phyloP scores from a whole-genome alignment of 2,329 filamentous ascomycete genomes.

The Hypoxylon sp. region DNA sequence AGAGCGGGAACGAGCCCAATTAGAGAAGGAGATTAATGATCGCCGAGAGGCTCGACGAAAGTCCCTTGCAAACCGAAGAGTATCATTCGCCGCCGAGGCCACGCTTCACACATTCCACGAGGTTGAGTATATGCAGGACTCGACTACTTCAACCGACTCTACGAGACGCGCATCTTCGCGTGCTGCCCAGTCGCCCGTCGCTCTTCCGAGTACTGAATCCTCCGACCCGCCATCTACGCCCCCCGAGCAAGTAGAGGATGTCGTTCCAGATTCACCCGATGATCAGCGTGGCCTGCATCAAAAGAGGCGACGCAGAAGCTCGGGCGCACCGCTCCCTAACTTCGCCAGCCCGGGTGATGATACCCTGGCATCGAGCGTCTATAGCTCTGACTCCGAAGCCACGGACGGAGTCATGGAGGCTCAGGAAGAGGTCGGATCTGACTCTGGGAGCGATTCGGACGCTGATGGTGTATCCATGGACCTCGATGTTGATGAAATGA shows the following conservation, averaged over 20 bases:
- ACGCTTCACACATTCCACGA: conserved; percentile 98
- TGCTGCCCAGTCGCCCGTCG: conserved; percentile 44
- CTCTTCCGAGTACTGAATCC: conserved; percentile 51
- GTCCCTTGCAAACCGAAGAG: conserved; percentile 88
- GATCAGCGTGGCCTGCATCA: conserved; percentile 71
- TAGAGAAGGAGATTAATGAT: conserved; percentile 70
- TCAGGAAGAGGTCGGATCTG: conserved; percentile 58
- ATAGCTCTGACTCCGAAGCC: conserved; percentile 71
- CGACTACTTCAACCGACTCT: conserved; percentile 80
- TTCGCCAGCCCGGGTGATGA: conserved; percentile 72
- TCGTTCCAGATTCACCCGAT: conserved; percentile 66
- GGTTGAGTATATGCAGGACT: conserved; percentile 86
- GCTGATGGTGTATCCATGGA: conserved; percentile 81
- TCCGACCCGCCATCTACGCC: conserved; percentile 68
- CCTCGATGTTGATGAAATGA: conserved; percentile 80
- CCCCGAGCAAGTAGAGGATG: conserved; percentile 66
- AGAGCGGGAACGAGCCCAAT: conserved; percentile 66
- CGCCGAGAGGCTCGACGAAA: conserved; percentile 89
- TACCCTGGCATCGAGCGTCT: conserved; percentile 78
- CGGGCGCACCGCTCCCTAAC: conserved; percentile 69
- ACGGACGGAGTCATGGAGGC: conserved; percentile 64
- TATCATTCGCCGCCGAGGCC: conserved; percentile 96
- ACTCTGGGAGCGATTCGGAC: conserved; percentile 61
- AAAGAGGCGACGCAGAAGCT: conserved; percentile 68
- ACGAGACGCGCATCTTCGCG: conserved; percentile 75